Evolutionary conservation across 116 monocot genomes (phyloP), one percentile per base, ranked within the genome.

Genomic region (Posidonia oceanica): DNA sequence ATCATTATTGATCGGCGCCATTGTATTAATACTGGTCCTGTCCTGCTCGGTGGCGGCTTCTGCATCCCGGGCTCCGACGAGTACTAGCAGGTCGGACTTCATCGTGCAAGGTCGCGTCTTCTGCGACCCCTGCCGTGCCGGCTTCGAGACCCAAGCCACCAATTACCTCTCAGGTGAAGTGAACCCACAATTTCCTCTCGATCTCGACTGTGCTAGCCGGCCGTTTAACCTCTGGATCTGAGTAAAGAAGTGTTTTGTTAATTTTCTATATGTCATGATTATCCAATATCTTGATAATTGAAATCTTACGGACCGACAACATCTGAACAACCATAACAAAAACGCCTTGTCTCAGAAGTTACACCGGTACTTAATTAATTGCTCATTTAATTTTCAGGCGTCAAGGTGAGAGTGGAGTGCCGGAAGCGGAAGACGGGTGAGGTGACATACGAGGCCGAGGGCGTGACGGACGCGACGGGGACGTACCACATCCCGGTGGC

Each of bases 131-230:
- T 88, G 91, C 71, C 71, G 39, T 3, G 81, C 81, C 18, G 88
- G 91, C 13, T 92, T 85, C 71, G 91, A 92, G 80, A 92, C 91
- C 17, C 80, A 85, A 55, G 73, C 75, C 48, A 71, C 91, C 68
- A 83, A 85, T 66, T 86, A 85, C 85, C 70, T 88, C 59, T 23
- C 74, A 64, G 85, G 91, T 85, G 15, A 66, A 29, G 91, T 85
- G 15, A 66, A 29, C 29, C 29, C 29, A 29, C 29, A 29, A 29
- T 29, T 1, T 29, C 29, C 29, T 29, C 29, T 29, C 29, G 29
- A 29, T 29, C 29, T 29, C n/a, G n/a, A n/a, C n/a, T n/a, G n/a
- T n/a, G n/a, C n/a, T n/a, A n/a, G n/a, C n/a, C n/a, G n/a, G n/a
- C n/a, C n/a, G n/a, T n/a, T n/a, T n/a, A n/a, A n/a, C n/a, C n/a